Percentiles rank a stretch among this genome's conserved stretches.
These are phyloP conservation scores for Candida loeiensis DNA, from an alignment of 805 yeast species.

Conservation along the genomic window DNA sequence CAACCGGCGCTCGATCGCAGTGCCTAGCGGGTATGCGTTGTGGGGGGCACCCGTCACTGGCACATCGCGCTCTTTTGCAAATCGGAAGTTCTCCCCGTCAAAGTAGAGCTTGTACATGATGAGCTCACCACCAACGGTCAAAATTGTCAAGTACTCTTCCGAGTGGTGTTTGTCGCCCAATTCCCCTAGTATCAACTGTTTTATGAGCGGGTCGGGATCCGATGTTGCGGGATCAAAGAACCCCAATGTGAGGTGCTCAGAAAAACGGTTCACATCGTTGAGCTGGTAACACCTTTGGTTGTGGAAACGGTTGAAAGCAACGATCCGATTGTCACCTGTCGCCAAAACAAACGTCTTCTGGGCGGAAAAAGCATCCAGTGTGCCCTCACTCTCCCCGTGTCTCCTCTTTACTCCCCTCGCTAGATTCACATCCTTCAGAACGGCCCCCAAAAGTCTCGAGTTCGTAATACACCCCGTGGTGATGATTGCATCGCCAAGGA, in stretches of 20 bases:
- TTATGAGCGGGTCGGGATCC: conserved; percentile 70
- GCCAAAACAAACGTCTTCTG: conserved; percentile 56
- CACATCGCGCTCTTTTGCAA: conserved; percentile 43
- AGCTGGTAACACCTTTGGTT: conserved; percentile 52
- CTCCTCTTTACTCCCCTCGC: conserved; percentile 33
- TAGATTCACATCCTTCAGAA: conserved; percentile 28
- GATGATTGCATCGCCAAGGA: conserved; percentile 48
- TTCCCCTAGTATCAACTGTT: conserved; percentile 59
- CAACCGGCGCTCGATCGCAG: conserved; percentile 64
- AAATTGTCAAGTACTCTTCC: conserved; percentile 63
- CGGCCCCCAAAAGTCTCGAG: conserved; percentile 46
- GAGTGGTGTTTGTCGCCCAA: conserved; percentile 56
- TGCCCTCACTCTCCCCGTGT: conserved; percentile 11
- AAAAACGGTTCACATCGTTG: conserved; percentile 45
- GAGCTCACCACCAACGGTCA: conserved; percentile 81
- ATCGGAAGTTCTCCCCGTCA: conserved; percentile 42
- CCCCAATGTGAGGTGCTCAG: conserved; percentile 40
- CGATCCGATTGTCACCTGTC: conserved; percentile 72
- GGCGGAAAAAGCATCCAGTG: conserved; percentile 14
- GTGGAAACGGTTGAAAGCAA: conserved; percentile 57
- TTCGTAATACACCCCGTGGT: conserved; percentile 66
- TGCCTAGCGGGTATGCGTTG: conserved; percentile 68
- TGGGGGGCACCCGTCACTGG: conserved; percentile 75
- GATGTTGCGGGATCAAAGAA: conserved; percentile 49
- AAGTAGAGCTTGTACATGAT: conserved; percentile 58